Evolutionary conservation across 805 yeast species (phyloP).

Genomic region (Tetrapisispora taiwanensis): DNA sequence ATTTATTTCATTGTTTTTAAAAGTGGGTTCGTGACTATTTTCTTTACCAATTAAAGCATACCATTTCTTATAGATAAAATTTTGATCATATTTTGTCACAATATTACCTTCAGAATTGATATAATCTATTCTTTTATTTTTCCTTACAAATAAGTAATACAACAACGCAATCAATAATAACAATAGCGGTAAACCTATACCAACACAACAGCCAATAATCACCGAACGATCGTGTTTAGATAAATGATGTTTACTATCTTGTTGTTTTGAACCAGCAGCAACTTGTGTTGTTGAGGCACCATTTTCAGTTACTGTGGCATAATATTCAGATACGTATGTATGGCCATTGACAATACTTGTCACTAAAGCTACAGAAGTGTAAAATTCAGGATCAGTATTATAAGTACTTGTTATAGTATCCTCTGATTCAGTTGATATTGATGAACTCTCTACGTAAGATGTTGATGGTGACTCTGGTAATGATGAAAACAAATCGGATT

Average conservation of each 20-base stretch:
- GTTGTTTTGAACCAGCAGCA: conserved; percentile 8
- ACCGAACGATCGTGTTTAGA: conserved; percentile 39
- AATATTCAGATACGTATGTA: conserved; percentile 24
- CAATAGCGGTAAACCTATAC: conserved; percentile 53
- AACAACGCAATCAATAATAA: conserved; percentile 7
- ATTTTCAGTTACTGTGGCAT: conserved; percentile 22
- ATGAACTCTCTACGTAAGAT: not conserved
- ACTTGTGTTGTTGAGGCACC: conserved; percentile 20
- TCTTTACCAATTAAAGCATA: conserved; percentile 15
- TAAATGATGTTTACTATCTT: conserved; percentile 29
- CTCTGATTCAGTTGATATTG: not conserved
- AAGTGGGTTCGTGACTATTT: not conserved
- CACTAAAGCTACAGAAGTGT: conserved; percentile 6
- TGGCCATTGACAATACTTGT: conserved; percentile 24
- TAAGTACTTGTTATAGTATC: not conserved
- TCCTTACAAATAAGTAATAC: conserved; percentile 17
- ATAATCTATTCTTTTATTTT: conserved; percentile 20
- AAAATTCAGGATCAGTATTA: not conserved
- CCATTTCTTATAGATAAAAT: conserved; percentile 18
- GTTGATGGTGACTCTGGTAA: not conserved
- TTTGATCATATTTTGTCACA: conserved; percentile 20
- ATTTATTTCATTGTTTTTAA: not conserved
- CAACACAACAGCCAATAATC: conserved; percentile 58
- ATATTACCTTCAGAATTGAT: conserved; percentile 26
- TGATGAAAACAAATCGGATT: too few species aligned